These are phyloP conservation scores for Halenospora varia DNA, from an alignment of 495 filamentous ascomycete genomes.

Conservation along the genomic window DNA sequence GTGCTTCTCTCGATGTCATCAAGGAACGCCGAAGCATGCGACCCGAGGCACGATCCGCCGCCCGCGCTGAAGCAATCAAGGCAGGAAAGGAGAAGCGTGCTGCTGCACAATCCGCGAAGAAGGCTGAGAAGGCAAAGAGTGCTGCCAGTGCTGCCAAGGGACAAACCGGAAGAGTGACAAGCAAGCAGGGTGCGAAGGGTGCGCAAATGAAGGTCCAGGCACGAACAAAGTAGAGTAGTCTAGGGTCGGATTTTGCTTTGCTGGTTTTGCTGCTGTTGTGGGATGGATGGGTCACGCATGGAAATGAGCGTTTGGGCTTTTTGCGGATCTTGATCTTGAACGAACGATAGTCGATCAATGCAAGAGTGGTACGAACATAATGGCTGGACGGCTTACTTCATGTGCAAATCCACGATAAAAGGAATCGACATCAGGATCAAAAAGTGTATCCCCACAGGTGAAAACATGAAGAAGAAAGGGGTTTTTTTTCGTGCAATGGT, in stretches of 20 bases:
- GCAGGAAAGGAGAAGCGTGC: conserved; percentile 97
- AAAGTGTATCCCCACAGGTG: too few relatives aligned
- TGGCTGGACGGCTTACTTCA: too few relatives aligned
- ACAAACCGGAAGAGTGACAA: conserved; percentile 70
- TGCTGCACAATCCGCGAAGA: conserved; percentile 83
- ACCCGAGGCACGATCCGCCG: conserved; percentile 91
- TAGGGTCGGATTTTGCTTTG: conserved; percentile 13
- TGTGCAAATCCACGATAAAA: too few relatives aligned
- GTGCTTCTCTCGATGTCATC: conserved; percentile 98
- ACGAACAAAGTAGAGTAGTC: conserved; percentile 63
- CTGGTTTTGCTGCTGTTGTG: conserved; percentile 17
- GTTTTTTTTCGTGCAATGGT: too few relatives aligned
- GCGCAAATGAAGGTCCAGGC: conserved; percentile 79
- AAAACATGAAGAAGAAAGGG: too few relatives aligned
- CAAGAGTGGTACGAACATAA: conserved; percentile 15
- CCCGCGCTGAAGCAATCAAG: conserved; percentile 86
- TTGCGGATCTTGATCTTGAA: conserved; percentile 19
- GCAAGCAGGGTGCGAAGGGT: conserved; percentile 97
- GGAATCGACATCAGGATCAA: too few relatives aligned
- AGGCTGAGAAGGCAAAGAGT: conserved; percentile 97
- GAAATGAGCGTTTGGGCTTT: conserved; percentile 25
- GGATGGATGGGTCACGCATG: conserved; percentile 23
- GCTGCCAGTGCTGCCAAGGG: conserved; percentile 72
- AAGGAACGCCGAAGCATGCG: conserved; percentile 94
- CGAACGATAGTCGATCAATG: conserved; percentile 26